phyloP scores from a whole-genome alignment of 140 eudicot species.

The Cichorium intybus region DNA sequence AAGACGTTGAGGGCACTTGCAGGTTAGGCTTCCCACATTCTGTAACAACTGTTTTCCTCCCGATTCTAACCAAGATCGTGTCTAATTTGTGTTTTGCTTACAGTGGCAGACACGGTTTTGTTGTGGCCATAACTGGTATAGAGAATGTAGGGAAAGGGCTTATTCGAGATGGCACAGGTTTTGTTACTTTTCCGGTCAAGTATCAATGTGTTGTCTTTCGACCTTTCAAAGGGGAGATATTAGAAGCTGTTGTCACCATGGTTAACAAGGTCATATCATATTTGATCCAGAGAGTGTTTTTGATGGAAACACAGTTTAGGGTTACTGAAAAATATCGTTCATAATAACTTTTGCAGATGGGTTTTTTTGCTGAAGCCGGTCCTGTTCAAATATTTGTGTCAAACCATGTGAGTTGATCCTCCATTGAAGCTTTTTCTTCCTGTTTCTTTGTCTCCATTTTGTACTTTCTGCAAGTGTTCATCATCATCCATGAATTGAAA shows the following conservation, averaged over 20 bases:
- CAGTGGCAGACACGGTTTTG: slow-evolving; percentile 90
- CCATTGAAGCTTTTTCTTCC: not conserved
- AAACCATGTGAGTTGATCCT: slow-evolving; percentile 60
- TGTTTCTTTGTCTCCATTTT: not conserved
- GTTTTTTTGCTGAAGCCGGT: slow-evolving; percentile 95
- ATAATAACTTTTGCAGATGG: slow-evolving; percentile 60
- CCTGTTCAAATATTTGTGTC: slow-evolving; percentile 93
- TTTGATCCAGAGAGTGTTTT: not conserved
- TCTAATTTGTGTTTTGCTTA: slow-evolving; percentile 4
- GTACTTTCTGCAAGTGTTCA: slow-evolving; percentile 1
- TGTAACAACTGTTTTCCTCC: not conserved
- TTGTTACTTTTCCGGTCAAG: slow-evolving; percentile 83
- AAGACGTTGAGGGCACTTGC: slow-evolving; percentile 85
- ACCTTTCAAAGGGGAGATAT: slow-evolving; percentile 90
- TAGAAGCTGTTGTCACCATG: slow-evolving; percentile 96
- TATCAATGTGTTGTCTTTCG: slow-evolving; percentile 89
- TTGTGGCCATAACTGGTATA: slow-evolving; percentile 85
- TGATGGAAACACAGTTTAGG: not conserved
- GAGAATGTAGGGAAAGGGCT: slow-evolving; percentile 83
- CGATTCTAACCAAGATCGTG: not conserved
- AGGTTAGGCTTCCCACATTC: slow-evolving; percentile 21
- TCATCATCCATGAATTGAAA: not conserved
- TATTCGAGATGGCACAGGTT: slow-evolving; percentile 88
- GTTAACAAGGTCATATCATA: slow-evolving; percentile 73
- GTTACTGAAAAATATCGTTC: not conserved